Evolutionary conservation across 371 early-diverging fungal genomes (phyloP).

Genomic region (Saksenaea vasiformis): DNA sequence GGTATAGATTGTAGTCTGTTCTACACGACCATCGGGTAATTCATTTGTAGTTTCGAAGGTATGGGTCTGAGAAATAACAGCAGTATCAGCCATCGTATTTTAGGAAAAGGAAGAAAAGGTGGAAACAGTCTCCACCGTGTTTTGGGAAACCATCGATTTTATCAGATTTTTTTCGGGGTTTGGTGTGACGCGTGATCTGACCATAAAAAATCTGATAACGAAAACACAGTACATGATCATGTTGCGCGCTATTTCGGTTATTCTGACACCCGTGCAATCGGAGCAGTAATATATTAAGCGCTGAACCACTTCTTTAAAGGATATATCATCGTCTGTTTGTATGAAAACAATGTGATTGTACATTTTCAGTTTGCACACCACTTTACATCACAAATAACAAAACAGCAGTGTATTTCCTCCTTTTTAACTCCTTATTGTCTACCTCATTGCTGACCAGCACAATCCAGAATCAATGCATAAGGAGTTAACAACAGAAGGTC

Average conservation of each 20-base stretch:
- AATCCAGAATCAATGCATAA: too few relatives aligned
- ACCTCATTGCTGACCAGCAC: too few relatives aligned
- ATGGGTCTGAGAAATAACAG: neutral
- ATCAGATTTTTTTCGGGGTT: conserved; percentile 1
- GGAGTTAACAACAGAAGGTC: too few relatives aligned
- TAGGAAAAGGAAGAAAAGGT: neutral
- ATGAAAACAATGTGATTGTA: too few relatives aligned
- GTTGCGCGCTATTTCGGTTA: neutral
- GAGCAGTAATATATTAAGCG: neutral
- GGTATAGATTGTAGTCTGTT: neutral
- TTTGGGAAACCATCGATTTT: neutral
- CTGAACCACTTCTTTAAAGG: too few relatives aligned
- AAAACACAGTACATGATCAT: neutral
- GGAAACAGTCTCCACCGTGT: neutral
- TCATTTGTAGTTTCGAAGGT: neutral
- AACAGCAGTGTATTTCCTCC: too few relatives aligned
- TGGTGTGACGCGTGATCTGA: conserved; percentile 3
- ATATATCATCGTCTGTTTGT: too few relatives aligned
- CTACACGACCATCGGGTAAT: neutral
- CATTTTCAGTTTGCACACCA: too few relatives aligned
- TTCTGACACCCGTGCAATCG: neutral
- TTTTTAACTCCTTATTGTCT: too few relatives aligned
- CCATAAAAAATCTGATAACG: conserved; percentile 1
- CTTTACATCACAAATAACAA: too few relatives aligned
- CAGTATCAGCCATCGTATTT: neutral